These are phyloP conservation scores for Brassica nigra DNA, from an alignment of 345 rosid species.

Conservation along the genomic window DNA sequence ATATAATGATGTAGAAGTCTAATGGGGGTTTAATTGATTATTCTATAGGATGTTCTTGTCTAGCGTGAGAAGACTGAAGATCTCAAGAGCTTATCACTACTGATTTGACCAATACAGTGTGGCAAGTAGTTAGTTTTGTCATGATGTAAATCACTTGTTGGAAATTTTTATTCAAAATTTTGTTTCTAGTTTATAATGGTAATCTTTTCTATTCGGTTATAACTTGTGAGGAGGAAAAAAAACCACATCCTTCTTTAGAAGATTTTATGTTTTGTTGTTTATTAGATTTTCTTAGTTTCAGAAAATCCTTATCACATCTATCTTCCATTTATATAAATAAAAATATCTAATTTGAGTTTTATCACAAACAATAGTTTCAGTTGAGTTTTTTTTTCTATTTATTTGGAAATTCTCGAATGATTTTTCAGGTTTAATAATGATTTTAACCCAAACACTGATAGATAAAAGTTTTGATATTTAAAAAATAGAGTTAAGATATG, in stretches of 20 bases:
- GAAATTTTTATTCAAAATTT: conserved; percentile 21
- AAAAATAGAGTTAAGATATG: background rate
- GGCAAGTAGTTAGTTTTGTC: conserved; percentile 30
- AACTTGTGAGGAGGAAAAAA: conserved; percentile 20
- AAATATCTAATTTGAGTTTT: background rate
- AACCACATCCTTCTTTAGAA: background rate
- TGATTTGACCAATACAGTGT: conserved; percentile 40
- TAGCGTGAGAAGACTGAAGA: conserved; percentile 47
- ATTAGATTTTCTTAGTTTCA: conserved; percentile 2
- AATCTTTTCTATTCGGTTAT: conserved; percentile 20
- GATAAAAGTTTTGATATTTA: background rate
- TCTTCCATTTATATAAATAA: background rate
- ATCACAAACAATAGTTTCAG: background rate
- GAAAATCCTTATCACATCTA: background rate
- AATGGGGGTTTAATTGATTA: conserved; percentile 10
- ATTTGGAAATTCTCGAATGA: background rate
- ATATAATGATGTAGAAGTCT: conserved; percentile 20
- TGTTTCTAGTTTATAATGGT: conserved; percentile 27
- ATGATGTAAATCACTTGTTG: conserved; percentile 40
- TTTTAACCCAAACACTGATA: background rate
- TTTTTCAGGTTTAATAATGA: background rate
- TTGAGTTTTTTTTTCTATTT: background rate
- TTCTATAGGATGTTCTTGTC: conserved; percentile 43
- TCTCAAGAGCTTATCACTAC: conserved; percentile 45
- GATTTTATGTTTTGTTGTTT: background rate